A percentile compares a stretch with the other conserved stretches of the same genome.
Evolutionary conservation across 805 yeast species (phyloP).

Genomic region (Teunomyces funiuensis): DNA sequence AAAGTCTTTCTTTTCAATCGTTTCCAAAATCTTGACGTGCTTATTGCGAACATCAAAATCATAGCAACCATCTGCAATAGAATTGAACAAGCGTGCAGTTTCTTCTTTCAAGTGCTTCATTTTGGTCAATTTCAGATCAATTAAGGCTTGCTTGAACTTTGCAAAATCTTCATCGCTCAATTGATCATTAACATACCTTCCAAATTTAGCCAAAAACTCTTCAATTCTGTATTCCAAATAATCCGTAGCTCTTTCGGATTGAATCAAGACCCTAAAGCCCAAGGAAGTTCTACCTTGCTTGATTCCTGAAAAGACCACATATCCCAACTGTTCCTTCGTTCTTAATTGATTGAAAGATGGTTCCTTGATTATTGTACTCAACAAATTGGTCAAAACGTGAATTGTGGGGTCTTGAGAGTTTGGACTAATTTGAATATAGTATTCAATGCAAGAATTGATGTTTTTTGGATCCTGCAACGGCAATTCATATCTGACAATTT

Average conservation of each 20-base stretch:
- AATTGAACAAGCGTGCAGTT: slow-evolving; percentile 58
- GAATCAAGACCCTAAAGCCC: slow-evolving; percentile 75
- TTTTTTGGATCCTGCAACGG: slow-evolving; percentile 63
- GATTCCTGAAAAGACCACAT: slow-evolving; percentile 82
- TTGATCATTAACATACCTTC: slow-evolving; percentile 39
- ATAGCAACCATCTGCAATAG: slow-evolving; percentile 73
- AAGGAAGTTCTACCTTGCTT: slow-evolving; percentile 67
- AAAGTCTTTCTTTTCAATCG: slow-evolving; percentile 57
- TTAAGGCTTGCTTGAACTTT: slow-evolving; percentile 67
- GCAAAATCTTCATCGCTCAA: slow-evolving; percentile 65
- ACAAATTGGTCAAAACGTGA: slow-evolving; percentile 57
- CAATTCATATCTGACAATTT: slow-evolving; percentile 47
- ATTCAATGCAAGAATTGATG: slow-evolving; percentile 81
- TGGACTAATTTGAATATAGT: slow-evolving; percentile 65
- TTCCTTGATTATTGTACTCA: slow-evolving; percentile 74
- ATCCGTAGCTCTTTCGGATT: slow-evolving; percentile 74
- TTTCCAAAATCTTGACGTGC: slow-evolving; percentile 56
- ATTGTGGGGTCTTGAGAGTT: slow-evolving; percentile 22
- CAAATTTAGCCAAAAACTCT: slow-evolving; percentile 55
- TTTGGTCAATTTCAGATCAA: slow-evolving; percentile 65
- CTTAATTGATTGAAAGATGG: slow-evolving; percentile 88
- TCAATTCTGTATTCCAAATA: slow-evolving; percentile 78
- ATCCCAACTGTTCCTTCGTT: slow-evolving; percentile 94
- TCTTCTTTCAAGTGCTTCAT: slow-evolving; percentile 81
- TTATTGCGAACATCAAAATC: slow-evolving; percentile 62